Evolutionary conservation across 2,329 filamentous ascomycete species (phyloP), one percentile per base, ranked within the genome.

Genomic region (Pseudopyrenochaeta lycopersici): DNA sequence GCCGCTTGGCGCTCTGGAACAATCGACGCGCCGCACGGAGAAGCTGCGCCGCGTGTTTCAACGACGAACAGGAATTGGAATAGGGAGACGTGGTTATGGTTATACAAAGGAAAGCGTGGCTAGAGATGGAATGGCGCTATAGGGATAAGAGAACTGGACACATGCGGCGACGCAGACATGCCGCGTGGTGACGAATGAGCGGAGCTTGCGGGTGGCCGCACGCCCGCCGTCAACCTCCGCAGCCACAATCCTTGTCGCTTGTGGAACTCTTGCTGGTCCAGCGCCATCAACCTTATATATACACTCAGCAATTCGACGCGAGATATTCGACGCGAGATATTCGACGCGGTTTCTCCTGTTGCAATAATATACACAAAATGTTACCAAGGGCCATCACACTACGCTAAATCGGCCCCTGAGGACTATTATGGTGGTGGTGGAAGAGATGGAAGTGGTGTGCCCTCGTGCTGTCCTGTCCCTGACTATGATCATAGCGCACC

Each of bases 1-100:
- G 46, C 48, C 42, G 54, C 69, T 74, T 72, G 68, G 71, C 69
- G 57, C 49, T 46, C 58, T 65, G 71, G 69, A 70, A 68, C 68
- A 63, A 50, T 60, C 49, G 60, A 64, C 61, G 64, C 65, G 66
- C 64, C 66, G 57, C 62, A 61, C 54, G 46, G 50, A 44, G 48
- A 46, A 51, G 61, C 54, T 56, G 50, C 42, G 56, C 41, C 44
- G 41, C 46, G 32, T 38, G 46, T 54, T 33, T 38, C 30, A 42
- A 36, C 2, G 14, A 29, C 14, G 39, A 20, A 14, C 20, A n/a
- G 36, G n/a, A 18, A 27, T 43, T n/a, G 5, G 31, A 12, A 27
- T n/a, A 3, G 12, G 18, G 18, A 27, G 14, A n/a, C n/a, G 15
- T 30, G 6, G 2, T 18, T 44, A 23, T 32, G 7, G 36, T 20